Evolutionary conservation across 495 filamentous ascomycete species (phyloP).

Genomic region (Mycothermus thermophilus): DNA sequence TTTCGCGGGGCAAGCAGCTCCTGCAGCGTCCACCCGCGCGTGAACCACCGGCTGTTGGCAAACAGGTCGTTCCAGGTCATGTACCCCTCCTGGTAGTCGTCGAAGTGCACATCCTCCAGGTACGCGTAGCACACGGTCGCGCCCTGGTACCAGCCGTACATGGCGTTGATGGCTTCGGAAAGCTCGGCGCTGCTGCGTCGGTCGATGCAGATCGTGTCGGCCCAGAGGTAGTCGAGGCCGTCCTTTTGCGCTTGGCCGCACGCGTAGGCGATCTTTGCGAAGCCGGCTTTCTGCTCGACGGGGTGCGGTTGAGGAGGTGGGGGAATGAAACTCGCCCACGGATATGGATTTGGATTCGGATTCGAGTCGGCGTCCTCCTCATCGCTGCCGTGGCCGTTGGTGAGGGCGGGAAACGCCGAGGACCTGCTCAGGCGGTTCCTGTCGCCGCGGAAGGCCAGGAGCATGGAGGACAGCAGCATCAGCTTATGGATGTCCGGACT

Average conservation of each 20-base stretch:
- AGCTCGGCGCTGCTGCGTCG: conserved; percentile 13
- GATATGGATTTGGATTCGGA: no score
- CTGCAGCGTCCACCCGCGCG: conserved; percentile 14
- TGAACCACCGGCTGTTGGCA: conserved; percentile 13
- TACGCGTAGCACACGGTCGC: conserved; percentile 15
- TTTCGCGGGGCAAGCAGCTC: conserved; percentile 14
- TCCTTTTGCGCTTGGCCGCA: conserved; percentile 12
- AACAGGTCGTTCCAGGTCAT: conserved; percentile 15
- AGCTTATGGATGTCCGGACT: conserved; percentile 5
- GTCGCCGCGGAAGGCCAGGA: conserved; percentile 14
- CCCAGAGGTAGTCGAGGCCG: conserved; percentile 11
- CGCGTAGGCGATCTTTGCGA: conserved; percentile 11
- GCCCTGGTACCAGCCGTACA: conserved; percentile 14
- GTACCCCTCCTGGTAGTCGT: conserved; percentile 11
- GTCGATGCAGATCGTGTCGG: conserved; percentile 20
- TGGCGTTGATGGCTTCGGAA: conserved; percentile 16
- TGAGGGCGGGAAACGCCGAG: conserved; percentile 3
- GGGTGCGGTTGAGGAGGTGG: conserved; percentile 1
- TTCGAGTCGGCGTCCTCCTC: no score
- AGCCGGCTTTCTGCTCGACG: conserved; percentile 12
- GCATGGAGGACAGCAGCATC: conserved; percentile 16
- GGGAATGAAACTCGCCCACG: no score
- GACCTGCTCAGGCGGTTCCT: neutral
- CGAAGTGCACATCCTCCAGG: conserved; percentile 13
- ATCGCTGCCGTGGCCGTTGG: conserved; percentile 4